Conservation (phyloP, 148 eudicot species). For the Vaccinium darrowii region DNA sequence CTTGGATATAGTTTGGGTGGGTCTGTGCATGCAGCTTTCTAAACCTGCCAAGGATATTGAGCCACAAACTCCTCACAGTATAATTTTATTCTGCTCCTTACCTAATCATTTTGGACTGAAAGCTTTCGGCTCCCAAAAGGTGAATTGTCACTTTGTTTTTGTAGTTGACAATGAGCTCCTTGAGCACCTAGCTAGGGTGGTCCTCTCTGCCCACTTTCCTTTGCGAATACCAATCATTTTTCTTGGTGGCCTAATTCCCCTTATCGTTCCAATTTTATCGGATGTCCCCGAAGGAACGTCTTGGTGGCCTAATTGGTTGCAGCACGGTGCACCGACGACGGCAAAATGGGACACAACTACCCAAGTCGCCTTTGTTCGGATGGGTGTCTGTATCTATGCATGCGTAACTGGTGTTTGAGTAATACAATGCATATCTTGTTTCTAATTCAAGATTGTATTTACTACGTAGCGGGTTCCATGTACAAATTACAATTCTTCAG, state of each 20-base stretch:
- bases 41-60: background rate
- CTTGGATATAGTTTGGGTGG: background rate
- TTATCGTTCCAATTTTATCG: no score
- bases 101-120: background rate
- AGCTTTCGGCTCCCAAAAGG: conserved; percentile 11
- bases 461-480: background rate
- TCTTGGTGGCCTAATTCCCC: background rate
- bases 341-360: background rate
- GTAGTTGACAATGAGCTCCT: background rate
- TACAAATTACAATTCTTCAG: background rate
- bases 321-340: background rate
- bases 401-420: background rate
- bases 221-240: background rate
- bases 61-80: background rate
- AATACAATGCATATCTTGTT: background rate
- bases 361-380: background rate
- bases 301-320: conserved; percentile 1
- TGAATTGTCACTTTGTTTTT: background rate
- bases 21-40: background rate
- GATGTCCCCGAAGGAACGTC: background rate
- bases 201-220: background rate
- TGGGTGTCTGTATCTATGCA: background rate
- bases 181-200: background rate
- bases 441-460: background rate
- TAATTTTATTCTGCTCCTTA: background rate